Conservation (phyloP, 2,329 filamentous ascomycete species). For the Venturia pyrina region DNA sequence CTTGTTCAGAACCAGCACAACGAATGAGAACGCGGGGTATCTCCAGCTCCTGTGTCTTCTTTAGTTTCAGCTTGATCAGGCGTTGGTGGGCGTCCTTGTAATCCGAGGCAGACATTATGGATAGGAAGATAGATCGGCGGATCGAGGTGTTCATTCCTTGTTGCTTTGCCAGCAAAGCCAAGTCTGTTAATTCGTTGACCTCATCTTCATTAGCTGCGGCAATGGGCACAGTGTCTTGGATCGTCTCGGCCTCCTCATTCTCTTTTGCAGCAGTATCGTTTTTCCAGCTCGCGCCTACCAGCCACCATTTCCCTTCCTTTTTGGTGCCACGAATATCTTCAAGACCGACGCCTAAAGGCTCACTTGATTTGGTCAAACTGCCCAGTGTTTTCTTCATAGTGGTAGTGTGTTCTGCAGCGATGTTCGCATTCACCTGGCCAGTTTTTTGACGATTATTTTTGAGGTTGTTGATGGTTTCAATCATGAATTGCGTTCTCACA, state of each 20-base stretch:
- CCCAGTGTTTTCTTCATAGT: slow-evolving; percentile 85
- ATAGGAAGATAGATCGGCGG: slow-evolving; percentile 83
- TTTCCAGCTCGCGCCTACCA: slow-evolving; percentile 87
- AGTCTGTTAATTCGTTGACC: slow-evolving; percentile 42
- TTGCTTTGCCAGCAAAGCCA: slow-evolving; percentile 62
- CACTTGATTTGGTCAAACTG: slow-evolving; percentile 67
- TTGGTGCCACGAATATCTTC: slow-evolving; percentile 74
- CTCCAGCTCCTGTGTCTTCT: slow-evolving; percentile 75
- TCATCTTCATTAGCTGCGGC: slow-evolving; percentile 13
- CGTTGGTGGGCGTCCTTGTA: slow-evolving; percentile 74
- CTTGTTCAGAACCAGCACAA: slow-evolving; percentile 71
- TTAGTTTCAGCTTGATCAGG: slow-evolving; percentile 71
- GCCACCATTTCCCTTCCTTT: slow-evolving; percentile 95
- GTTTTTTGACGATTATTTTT: slow-evolving; percentile 83
- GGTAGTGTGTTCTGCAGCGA: slow-evolving; percentile 71
- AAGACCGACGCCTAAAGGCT: slow-evolving; percentile 73
- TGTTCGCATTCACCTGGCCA: slow-evolving; percentile 56
- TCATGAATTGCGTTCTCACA: slow-evolving; percentile 91
- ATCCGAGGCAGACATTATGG: slow-evolving; percentile 77
- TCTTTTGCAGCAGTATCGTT: slow-evolving; percentile 24
- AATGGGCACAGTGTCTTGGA: not conserved
- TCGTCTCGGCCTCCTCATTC: slow-evolving; percentile 14
- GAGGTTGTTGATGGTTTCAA: slow-evolving; percentile 87
- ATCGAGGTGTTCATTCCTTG: slow-evolving; percentile 83
- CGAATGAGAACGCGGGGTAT: slow-evolving; percentile 81